A percentile compares a stretch with the other conserved stretches of the same genome.
These are phyloP conservation scores for Boletellus deceptivus DNA, from an alignment of 1,284 basidiomycete genomes.

Conservation along the genomic window DNA sequence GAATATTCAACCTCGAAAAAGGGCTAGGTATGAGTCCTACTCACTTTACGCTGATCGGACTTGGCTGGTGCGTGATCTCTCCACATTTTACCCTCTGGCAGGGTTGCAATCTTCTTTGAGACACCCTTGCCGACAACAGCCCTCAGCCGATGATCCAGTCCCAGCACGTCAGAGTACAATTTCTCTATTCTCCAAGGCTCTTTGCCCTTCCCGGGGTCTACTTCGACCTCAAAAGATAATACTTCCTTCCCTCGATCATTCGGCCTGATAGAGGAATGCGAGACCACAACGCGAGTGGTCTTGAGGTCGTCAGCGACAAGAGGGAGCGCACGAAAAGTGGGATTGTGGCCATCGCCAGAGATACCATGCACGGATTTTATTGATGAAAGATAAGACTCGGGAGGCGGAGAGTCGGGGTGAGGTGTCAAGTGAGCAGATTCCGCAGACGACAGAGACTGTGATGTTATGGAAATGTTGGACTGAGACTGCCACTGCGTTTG, in stretches of 20 bases:
- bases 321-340: constrained; percentile 64
- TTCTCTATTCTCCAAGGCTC: constrained; percentile 92
- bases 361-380: constrained; percentile 12
- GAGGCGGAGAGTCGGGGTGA: constrained; percentile 30
- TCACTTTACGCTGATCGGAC: constrained; percentile 90
- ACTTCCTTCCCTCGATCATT: constrained; percentile 89
- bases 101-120: constrained; percentile 71
- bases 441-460: constrained; percentile 28
- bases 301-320: constrained; percentile 68
- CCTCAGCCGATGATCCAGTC: constrained; percentile 73
- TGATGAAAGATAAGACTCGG: constrained; percentile 32
- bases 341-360: constrained; percentile 16
- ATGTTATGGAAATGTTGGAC: constrained; percentile 23
- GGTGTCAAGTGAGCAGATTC: constrained; percentile 20
- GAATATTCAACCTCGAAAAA: constrained; percentile 9
- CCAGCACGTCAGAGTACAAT: constrained; percentile 86
- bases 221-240: constrained; percentile 74
- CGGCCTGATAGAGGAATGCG: constrained; percentile 74
- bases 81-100: constrained; percentile 94
- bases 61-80: constrained; percentile 96
- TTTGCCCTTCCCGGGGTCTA: constrained; percentile 64
- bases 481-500: constrained; percentile 24
- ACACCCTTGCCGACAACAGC: constrained; percentile 66
- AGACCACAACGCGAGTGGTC: constrained; percentile 59
- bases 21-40: constrained; percentile 22